Evolutionary conservation across 2,329 filamentous ascomycete species (phyloP), one percentile per base, ranked within the genome.

Genomic region (Sporothrix protearum): DNA sequence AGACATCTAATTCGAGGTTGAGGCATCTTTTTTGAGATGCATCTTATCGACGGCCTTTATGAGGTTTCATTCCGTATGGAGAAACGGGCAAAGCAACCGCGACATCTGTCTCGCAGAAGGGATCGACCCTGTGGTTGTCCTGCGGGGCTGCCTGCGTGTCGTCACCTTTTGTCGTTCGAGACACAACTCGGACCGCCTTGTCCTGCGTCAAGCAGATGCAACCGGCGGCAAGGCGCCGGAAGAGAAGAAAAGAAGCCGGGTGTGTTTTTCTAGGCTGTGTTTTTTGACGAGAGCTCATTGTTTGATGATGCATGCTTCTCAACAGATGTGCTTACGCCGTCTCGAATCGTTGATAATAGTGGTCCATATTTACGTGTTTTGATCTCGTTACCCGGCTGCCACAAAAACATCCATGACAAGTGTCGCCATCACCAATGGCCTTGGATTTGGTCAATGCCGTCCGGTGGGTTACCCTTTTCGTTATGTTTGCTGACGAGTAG

Each of bases 21-120:
- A 64, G n/a, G 10, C 9, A n/a, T 28, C 36, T 7, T 45, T 14
- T 45, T 39, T 16, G 7, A 22, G 30, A 22, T 36, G 6, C 8
- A 53, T 53, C 22, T 66, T 66, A 66, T 45, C 59, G 33, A 7
- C 33, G 16, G 33, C 59, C 39, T 64, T 28, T 28, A 45, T 45
- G n/a, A 45, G 59, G 39, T 49, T 33, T 66, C 63, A 66, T 25
- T 49, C 63, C 45, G 25, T 47, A 33, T 66, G 63, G 63, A 42
- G 28, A 42, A 42, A 12, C 59, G 12, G 59, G 59, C 59, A 45
- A 8, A 61, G 10, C 47, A 10, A 45, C 39, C 42, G 19, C 42
- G 42, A 19, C 14, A 16, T 2, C 42, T 47, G 14, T 47, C 14
- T 12, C 8, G 33, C 33, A 36, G 33, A 36, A 36, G 57, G 57